These are phyloP conservation scores for Pseudopithomyces maydicus DNA, from an alignment of 2,329 filamentous ascomycete genomes.

Conservation along the genomic window DNA sequence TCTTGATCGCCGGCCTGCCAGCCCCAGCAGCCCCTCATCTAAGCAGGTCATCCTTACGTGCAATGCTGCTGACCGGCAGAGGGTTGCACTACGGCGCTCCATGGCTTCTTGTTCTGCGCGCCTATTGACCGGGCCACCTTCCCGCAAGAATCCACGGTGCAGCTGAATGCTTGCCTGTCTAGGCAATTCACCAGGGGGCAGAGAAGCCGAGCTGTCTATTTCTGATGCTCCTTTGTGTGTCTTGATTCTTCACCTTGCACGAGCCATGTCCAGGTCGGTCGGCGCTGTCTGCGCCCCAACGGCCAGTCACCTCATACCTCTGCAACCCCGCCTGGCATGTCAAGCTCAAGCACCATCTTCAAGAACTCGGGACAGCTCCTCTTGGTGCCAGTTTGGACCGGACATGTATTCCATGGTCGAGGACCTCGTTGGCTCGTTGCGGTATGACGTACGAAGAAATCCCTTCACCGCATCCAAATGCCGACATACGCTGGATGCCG, in stretches of 20 bases:
- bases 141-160: background rate
- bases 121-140: background rate
- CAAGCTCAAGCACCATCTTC: too few species aligned
- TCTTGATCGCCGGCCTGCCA: too few species aligned
- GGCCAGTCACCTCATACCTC: too few species aligned
- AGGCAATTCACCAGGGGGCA: background rate
- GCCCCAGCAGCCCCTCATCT: too few species aligned
- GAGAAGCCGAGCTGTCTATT: background rate
- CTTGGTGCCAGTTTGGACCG: conserved; percentile 27
- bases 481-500: conserved; percentile 36
- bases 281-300: too few species aligned
- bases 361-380: conserved; percentile 16
- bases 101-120: background rate
- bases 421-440: conserved; percentile 44
- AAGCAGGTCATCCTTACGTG: background rate
- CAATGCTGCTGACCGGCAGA: background rate
- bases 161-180: background rate
- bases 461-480: conserved; percentile 33
- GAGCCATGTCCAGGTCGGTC: too few species aligned
- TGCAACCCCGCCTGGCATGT: too few species aligned
- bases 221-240: too few species aligned
- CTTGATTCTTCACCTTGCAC: too few species aligned
- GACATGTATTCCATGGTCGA: conserved; percentile 33
- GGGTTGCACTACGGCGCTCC: background rate
- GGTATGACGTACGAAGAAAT: conserved; percentile 44